Evolutionary conservation across 2,329 filamentous ascomycete genomes (phyloP).

Genomic region (Escovopsis sp.): DNA sequence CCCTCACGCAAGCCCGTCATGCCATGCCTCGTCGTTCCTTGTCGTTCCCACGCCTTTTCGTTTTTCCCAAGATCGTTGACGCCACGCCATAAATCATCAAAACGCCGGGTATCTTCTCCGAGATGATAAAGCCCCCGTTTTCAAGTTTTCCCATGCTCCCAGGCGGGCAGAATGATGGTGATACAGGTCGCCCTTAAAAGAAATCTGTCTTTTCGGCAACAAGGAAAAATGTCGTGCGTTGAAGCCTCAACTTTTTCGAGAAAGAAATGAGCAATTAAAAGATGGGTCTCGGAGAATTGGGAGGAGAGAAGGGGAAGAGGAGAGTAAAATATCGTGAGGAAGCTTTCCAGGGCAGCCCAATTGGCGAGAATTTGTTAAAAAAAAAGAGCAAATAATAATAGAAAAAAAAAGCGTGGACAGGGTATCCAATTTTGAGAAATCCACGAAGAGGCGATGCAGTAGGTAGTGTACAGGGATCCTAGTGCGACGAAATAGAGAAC

Average conservation of each 20-base stretch:
- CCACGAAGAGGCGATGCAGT: constrained; percentile 4
- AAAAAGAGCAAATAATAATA: constrained; percentile 4
- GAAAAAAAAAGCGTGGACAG: constrained; percentile 1
- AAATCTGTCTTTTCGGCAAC: constrained; percentile 7
- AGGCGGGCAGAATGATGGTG: constrained; percentile 7
- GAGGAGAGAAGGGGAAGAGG: constrained; percentile 2
- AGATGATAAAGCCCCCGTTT: constrained; percentile 15
- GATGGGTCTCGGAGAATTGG: neutral
- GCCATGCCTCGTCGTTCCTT: neutral
- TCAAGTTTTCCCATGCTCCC: constrained; percentile 2
- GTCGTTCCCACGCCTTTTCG: neutral
- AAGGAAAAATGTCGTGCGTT: constrained; percentile 3
- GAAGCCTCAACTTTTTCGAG: neutral
- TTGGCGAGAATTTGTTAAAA: neutral
- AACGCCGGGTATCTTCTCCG: constrained; percentile 22
- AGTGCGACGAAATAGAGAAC: too few species aligned
- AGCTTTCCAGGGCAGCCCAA: too few species aligned
- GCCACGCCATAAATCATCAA: constrained; percentile 7
- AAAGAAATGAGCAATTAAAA: neutral
- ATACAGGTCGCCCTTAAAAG: constrained; percentile 9
- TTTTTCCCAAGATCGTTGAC: constrained; percentile 1
- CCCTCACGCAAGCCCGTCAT: neutral
- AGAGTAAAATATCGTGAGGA: neutral
- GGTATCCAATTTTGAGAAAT: constrained; percentile 7
- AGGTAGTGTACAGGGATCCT: constrained; percentile 6